These are phyloP conservation scores for Fomitopsis pulvina DNA, from an alignment of 768 basidiomycete genomes.

Conservation along the genomic window DNA sequence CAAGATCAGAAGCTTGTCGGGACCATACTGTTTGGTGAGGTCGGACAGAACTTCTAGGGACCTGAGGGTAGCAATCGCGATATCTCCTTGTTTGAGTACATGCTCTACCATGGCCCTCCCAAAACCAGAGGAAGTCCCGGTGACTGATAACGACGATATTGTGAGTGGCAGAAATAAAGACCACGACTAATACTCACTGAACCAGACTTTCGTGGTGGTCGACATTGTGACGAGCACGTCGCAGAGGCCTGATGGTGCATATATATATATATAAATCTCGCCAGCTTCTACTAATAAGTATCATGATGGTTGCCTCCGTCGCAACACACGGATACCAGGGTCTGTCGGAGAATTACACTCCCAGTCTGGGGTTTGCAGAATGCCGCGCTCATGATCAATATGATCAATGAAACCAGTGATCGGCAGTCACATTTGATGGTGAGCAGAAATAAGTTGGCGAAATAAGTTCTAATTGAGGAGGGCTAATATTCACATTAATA, in stretches of 20 bases:
- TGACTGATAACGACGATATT: constrained; percentile 10
- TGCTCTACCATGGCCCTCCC: constrained; percentile 17
- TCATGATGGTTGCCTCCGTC: no score
- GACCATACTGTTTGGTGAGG: constrained; percentile 11
- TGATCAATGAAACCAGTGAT: no score
- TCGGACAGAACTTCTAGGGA: constrained; percentile 17
- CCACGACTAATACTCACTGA: constrained; percentile 9
- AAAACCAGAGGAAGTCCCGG: constrained; percentile 22
- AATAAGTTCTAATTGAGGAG: no score
- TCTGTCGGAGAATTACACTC: no score
- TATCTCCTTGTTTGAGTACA: constrained; percentile 19
- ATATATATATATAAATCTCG: no score
- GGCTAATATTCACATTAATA: no score
- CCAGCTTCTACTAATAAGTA: not conserved
- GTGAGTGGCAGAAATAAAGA: not conserved
- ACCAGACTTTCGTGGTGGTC: constrained; percentile 14
- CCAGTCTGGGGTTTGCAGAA: no score
- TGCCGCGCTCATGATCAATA: no score
- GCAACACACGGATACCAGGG: no score
- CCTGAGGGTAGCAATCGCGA: constrained; percentile 21
- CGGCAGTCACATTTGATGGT: no score
- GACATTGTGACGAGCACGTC: constrained; percentile 5
- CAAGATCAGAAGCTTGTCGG: constrained; percentile 14
- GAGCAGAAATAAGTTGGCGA: no score
- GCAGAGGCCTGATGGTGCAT: no score